Conservation (phyloP, 2,329 filamentous ascomycete species). For the Coniella vitis region DNA sequence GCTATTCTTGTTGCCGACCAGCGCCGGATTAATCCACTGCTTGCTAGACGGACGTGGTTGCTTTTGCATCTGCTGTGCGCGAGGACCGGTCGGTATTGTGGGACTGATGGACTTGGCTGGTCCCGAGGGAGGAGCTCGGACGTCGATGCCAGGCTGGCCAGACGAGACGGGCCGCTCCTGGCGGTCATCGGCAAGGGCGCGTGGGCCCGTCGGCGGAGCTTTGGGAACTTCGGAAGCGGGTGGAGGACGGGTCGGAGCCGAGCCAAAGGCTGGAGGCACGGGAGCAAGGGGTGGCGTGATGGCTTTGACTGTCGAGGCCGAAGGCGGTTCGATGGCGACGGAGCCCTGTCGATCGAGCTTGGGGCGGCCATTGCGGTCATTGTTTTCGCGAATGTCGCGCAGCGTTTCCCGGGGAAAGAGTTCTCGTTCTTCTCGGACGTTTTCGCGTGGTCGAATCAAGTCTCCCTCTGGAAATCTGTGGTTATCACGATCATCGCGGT, state of each 20-base stretch:
- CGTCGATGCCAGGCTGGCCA: constrained; percentile 32
- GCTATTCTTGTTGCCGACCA: constrained; percentile 29
- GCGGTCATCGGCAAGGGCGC: constrained; percentile 44
- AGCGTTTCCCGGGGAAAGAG: constrained; percentile 32
- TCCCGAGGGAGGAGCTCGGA: constrained; percentile 31
- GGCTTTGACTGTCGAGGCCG: constrained; percentile 36
- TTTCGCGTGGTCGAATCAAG: constrained; percentile 27
- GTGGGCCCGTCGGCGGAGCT: constrained; percentile 45
- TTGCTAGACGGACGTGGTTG: constrained; percentile 46
- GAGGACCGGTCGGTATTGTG: constrained; percentile 46
- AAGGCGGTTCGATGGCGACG: constrained; percentile 38
- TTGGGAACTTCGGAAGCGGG: constrained; percentile 28
- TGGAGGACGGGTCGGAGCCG: constrained; percentile 42
- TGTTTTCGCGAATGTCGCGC: constrained; percentile 37
- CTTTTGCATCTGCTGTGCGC: constrained; percentile 39
- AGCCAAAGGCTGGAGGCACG: constrained; percentile 51
- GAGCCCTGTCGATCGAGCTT: constrained; percentile 44
- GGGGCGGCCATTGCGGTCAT: constrained; percentile 37
- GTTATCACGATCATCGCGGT: constrained; percentile 36
- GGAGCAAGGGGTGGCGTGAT: constrained; percentile 52
- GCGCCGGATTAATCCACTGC: constrained; percentile 52
- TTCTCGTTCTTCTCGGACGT: constrained; percentile 44
- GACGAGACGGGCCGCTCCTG: constrained; percentile 43
- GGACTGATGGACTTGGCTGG: constrained; percentile 41
- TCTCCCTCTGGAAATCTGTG: constrained; percentile 32